Evolutionary conservation across 2,329 filamentous ascomycete species (phyloP), one percentile per base, ranked within the genome.

Genomic region (Penicillium sp.): DNA sequence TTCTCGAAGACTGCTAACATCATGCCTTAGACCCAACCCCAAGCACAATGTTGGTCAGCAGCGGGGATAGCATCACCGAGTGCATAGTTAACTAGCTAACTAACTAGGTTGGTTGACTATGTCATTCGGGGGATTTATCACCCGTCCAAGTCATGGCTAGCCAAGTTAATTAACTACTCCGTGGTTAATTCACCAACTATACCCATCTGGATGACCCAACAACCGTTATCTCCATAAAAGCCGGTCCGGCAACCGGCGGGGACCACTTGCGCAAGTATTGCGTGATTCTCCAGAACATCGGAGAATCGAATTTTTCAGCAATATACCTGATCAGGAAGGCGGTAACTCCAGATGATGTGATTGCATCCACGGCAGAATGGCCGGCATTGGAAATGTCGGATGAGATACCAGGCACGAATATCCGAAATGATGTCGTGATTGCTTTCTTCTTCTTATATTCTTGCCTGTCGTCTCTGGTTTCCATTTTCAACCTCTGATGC

Each of bases 201-300:
- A 25, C 37, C 37, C 12, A 24, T 24, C 12, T 25, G 37, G 37
- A 23, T 24, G 24, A 24, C 37, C 20, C 15, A 25, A 15, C 15
- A 6, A 39, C 38, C 38, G 38, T 23, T 54, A 37, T n/a, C 40
- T 29, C 20, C 18, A 15, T 28, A 46, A 39, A 55, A 33, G n/a
- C 38, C 28, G 24, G 1, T 66, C n/a, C 55, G 59, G 64, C 27
- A 2, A 25, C 12, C 44, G 42, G 50, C 38, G 60, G 43, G 5
- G 10, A 57, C 62, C 64, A 42, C 7, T 23, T 4, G 49, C 27
- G 67, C 67, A 69, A 54, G 52, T 64, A 72, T 72, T 66, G 70
- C 70, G 70, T 72, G 69, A 68, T 72, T 67, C 64, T 52, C 47
- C 45, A 45, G 50, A 45, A 42, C 57, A 63, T 67, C 58, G 66